Evolutionary conservation across 768 basidiomycete species (phyloP), one percentile per base, ranked within the genome.

Genomic region (Hygrocybe punicea): DNA sequence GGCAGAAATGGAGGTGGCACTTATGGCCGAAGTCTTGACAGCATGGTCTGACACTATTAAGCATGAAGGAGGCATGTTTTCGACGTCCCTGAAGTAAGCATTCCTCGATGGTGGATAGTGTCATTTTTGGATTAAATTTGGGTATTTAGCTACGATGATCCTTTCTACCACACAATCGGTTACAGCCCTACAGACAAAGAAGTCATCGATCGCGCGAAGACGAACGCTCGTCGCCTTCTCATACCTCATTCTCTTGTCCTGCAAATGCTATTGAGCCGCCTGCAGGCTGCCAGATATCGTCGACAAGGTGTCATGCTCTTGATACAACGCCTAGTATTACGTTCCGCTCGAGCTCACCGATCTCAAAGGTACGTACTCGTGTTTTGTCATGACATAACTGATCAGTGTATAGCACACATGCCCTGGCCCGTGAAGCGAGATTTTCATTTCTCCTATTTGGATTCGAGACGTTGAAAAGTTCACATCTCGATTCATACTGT

Each of bases 371-470:
- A 59, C 48, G 75, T 56, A n/a, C 58, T 51, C 25, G 39, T 25
- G 49, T 34, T 13, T 16, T 25, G 9, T 39, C 16, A 23, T 25
- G 24, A 19, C 4, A 35, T 29, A 33, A 33, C 29, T 39, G 48
- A 52, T 34, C 29, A 39, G 17, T 10, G 50, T 50, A 19, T 63
- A 98, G 96, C 60, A 95, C 91, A 0, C 95, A 98, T 69, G 84
- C 95, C 0, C 79, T 98, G 34, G 89, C 96, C 25, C 85, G 95
- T 40, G 94, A 98, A 75, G 80, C 86, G 1, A 84, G 93, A 14
- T 96, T 96, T 68, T 87, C 92, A 1, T 86, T 99, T 68, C 77
- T 98, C 16, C 75, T 95, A 3, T 96, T 99, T 67, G 96, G 92
- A 0, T 93, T 98, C 65, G 93, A 97, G 69, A 84, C 91, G 2